Evolutionary conservation across 352 stramenopile species (phyloP).

Genomic region (Pythium sukuiense): DNA sequence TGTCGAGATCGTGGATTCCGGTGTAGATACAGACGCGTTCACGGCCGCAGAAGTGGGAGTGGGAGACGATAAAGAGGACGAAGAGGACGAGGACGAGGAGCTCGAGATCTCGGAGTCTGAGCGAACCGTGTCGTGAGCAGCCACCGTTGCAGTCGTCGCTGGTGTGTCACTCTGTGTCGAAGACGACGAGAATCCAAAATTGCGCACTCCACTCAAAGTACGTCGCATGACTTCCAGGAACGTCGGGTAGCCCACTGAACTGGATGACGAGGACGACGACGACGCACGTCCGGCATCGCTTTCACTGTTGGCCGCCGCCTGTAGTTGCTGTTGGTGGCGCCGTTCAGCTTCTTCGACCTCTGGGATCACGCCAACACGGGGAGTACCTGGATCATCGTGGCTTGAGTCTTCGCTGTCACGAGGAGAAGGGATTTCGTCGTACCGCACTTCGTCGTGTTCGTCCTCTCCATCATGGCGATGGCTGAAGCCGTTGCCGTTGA

Average conservation of each 20-base stretch:
- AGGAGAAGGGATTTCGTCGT: conserved; percentile 22
- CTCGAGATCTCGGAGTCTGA: conserved; percentile 18
- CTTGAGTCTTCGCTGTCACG: conserved; percentile 11
- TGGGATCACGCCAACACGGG: conserved; percentile 50
- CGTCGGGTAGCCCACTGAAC: conserved; percentile 32
- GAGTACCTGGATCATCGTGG: not conserved
- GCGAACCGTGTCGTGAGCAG: not conserved
- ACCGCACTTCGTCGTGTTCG: conserved; percentile 23
- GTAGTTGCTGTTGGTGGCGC: conserved; percentile 4
- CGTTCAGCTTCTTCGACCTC: conserved; percentile 57
- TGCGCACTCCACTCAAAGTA: conserved; percentile 36
- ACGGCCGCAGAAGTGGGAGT: not conserved
- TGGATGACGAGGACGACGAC: conserved; percentile 25
- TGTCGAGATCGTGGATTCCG: not conserved
- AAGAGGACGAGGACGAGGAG: conserved; percentile 35
- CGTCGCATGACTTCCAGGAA: conserved; percentile 53
- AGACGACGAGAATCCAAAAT: conserved; percentile 40
- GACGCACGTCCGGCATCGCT: conserved; percentile 18
- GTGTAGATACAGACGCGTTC: not conserved
- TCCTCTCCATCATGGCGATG: conserved; percentile 29
- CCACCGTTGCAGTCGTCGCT: not conserved
- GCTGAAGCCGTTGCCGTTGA: conserved; percentile 1
- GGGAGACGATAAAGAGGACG: conserved; percentile 29
- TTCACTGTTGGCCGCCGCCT: not conserved
- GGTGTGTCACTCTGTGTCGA: conserved; percentile 26